A percentile compares a stretch with the other conserved stretches of the same genome.
Evolutionary conservation across 2,329 filamentous ascomycete species (phyloP).

Genomic region (Sphaerostilbella broomeana): DNA sequence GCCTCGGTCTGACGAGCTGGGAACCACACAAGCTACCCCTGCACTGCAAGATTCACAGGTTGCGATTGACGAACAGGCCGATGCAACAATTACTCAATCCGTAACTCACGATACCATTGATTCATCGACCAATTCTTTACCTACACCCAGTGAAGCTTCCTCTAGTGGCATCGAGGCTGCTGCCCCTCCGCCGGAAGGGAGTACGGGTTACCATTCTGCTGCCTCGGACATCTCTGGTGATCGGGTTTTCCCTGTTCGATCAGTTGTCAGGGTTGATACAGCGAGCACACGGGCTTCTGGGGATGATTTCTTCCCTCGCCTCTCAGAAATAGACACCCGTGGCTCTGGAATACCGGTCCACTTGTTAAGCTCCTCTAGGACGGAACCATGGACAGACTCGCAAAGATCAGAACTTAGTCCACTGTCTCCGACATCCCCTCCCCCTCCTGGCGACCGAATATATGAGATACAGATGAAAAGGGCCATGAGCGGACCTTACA

Average conservation of each 20-base stretch:
- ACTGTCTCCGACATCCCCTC: constrained; percentile 17
- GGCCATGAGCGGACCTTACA: constrained; percentile 33
- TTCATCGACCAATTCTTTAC: too few species aligned
- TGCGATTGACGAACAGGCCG: too few species aligned
- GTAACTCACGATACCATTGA: too few species aligned
- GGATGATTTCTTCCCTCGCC: constrained; percentile 34
- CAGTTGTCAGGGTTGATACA: constrained; percentile 66
- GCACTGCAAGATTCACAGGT: too few species aligned
- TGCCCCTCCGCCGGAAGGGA: constrained; percentile 36
- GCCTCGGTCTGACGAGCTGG: too few species aligned
- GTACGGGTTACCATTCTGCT: constrained; percentile 26
- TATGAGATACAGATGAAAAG: constrained; percentile 26
- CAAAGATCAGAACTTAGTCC: constrained; percentile 23
- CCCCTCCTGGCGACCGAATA: constrained; percentile 17
- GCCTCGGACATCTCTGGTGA: constrained; percentile 40
- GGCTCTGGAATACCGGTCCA: constrained; percentile 24
- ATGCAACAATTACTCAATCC: too few species aligned
- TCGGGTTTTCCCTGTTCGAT: constrained; percentile 74
- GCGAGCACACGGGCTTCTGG: constrained; percentile 31
- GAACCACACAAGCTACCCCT: too few species aligned
- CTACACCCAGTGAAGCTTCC: too few species aligned
- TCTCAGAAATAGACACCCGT: constrained; percentile 27
- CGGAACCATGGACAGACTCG: constrained; percentile 24
- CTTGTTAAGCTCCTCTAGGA: constrained; percentile 24
- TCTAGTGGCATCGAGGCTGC: too few species aligned